Percentiles rank a stretch among this genome's conserved stretches.
These are phyloP conservation scores for Pinus taeda DNA, from an alignment of 75 land plant species.

Conservation along the genomic window DNA sequence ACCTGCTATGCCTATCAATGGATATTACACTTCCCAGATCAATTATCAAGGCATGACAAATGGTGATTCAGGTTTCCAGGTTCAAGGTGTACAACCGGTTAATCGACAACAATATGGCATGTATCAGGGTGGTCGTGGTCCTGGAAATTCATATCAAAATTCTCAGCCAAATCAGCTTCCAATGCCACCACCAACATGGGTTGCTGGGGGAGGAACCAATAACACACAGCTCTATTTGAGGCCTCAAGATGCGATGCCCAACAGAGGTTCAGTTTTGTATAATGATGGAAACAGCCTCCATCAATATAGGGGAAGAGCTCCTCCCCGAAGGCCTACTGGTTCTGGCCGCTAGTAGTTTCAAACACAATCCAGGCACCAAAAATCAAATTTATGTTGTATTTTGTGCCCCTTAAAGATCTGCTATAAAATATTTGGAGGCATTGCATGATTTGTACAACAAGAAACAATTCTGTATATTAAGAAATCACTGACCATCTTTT, in stretches of 20 bases:
- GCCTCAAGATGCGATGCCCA: not conserved
- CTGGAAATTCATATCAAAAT: not conserved
- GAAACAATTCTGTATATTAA: conserved; percentile 1
- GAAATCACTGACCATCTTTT: not conserved
- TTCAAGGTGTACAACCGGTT: conserved; percentile 7
- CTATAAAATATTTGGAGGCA: not conserved
- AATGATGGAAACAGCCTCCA: conserved; percentile 10
- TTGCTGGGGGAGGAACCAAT: not conserved
- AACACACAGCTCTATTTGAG: not conserved
- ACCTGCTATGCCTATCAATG: conserved; percentile 5
- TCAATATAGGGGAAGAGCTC: conserved; percentile 7
- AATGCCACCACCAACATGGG: conserved; percentile 9
- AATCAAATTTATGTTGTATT: not conserved
- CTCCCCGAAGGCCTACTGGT: not conserved
- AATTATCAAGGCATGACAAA: not conserved
- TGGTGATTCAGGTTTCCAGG: not conserved
- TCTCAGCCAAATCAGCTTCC: conserved; percentile 4
- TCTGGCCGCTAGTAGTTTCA: not conserved
- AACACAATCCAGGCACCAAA: not conserved
- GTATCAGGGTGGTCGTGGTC: conserved; percentile 2
- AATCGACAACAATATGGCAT: not conserved
- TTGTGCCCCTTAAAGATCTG: not conserved
- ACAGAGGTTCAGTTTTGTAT: not conserved
- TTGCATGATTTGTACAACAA: not conserved
- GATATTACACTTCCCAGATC: not conserved